Base-by-base conservation (phyloP, 352 stramenopile species). In the Pythium phragmiticola region DNA sequence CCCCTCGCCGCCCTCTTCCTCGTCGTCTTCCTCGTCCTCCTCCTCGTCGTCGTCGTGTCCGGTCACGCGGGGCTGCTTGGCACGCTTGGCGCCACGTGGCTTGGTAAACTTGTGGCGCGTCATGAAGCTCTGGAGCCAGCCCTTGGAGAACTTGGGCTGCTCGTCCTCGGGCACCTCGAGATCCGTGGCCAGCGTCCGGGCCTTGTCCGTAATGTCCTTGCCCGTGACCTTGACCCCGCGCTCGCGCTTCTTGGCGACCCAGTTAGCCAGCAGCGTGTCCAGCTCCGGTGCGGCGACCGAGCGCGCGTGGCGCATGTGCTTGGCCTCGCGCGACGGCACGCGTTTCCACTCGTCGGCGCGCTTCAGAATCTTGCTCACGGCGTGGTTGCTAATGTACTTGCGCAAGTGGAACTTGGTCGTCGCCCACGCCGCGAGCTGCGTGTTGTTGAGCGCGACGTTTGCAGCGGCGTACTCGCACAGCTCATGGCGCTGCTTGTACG, bases 331-430 rank as follows among this genome's bases (percentile, higher is more conserved):
- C 8, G 49, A 33, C 9, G 64, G 28, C 34, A 62, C 64, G 51
- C 57, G 34, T 17, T 65, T 52, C 64, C 64, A 70, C 36, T 70
- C 51, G 41, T 65, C 64, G 17, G 64, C 64, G 16, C 51, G 28
- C 30, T 70, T 60, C 30, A 70, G 42, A 26, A 66, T 70, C 7
- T 53, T 60, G 33, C 56, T 43, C 57, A 70, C 64, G 2, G 64
- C 53, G 57, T 63, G 49, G 50, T 62, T 66, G 45, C 64, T 70
- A 36, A 70, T 70, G 43, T 70, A 70, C 57, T 70, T 70, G 50
- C 64, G 64, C 21, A 70, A 39, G 28, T 61, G 64, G 46, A 70
- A 70, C 57, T 70, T 70, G 2, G 57, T 17, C 33, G 64, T 70
- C 4, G 64, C 64, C 64, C 64, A 70, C 23, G 37, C 64, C 0